Conservation (phyloP, 441 rosid genomes). For the Adansonia rubrostipa region DNA sequence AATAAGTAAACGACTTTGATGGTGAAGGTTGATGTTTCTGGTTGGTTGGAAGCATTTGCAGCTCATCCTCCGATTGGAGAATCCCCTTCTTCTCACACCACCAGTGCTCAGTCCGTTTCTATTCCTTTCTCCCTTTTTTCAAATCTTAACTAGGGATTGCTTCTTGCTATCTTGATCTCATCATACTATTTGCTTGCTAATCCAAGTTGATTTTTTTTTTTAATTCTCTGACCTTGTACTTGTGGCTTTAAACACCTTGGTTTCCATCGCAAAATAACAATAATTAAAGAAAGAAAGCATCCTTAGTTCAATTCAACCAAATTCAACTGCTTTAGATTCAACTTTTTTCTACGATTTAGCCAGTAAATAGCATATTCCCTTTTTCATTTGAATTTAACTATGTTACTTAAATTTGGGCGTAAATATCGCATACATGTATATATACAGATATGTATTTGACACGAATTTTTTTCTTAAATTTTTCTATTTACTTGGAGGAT, state of each 20-base stretch:
- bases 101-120: conserved; percentile 48
- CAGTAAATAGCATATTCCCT: neutral
- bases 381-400: neutral
- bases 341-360: neutral
- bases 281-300: neutral
- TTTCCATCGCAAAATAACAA: neutral
- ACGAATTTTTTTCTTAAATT: too few relatives aligned
- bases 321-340: neutral
- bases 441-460: too few relatives aligned
- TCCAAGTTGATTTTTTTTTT: neutral
- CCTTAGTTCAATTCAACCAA: neutral
- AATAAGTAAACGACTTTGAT: neutral
- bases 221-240: neutral
- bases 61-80: conserved; percentile 88
- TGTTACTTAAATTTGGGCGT: too few relatives aligned
- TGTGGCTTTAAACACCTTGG: neutral
- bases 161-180: neutral
- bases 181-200: conserved; percentile 4
- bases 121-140: neutral
- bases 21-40: conserved; percentile 63
- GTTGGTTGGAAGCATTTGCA: conserved; percentile 85
- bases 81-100: conserved; percentile 39
- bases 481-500: too few relatives aligned
- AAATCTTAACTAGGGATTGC: neutral
- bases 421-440: too few relatives aligned